Base-by-base conservation (phyloP, 495 filamentous ascomycete genomes). In the Lophiotrema nucula region DNA sequence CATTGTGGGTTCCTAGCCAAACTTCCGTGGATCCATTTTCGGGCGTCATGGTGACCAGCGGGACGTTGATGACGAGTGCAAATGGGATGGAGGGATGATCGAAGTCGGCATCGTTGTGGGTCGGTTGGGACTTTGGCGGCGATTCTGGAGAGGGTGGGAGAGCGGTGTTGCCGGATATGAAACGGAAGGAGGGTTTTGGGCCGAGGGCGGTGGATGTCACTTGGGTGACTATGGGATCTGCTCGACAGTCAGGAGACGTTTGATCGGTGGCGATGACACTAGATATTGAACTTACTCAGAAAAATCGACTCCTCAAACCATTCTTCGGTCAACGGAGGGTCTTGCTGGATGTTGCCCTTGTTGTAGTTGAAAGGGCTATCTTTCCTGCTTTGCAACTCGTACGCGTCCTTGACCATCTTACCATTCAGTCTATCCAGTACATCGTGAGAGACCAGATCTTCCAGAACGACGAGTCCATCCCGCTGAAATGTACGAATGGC, bases 391-490 rank as follows among this genome's bases (percentile, higher is more conserved):
- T 76, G 72, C 15, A 81, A 67, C 1, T 46, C 48, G 16, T 65
- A 65, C 15, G 79, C 77, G 65, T 83, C 80, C 31, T 76, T 45
- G 2, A 77, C 69, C 80, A 83, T 81, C 35, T 74, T 77, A 31
- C 60, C 49, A 58, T 81, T 79, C n/a, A 83, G 54, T 15, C 64
- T 64, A 50, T 81, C 73, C n/a, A 82, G 66, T 11, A 71, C 53
- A 0, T 67, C 61, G 53, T 74, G 72, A 11, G 72, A 67, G 21
- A 82, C 66, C 0, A 75, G 73, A 54, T 80, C 71, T 39, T 77
- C 72, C 18, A 83, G 72, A n/a, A 85, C 80, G 43, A 85, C 77
- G 26, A 85, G 75, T 43, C 81, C 83, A 66, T 85, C 80, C 11
- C 69, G 52, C 53, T 81, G 70, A 2, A 83, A 57, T 33, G 71